Evolutionary conservation across 2,329 filamentous ascomycete species (phyloP).

Genomic region (Fusarium sp.): DNA sequence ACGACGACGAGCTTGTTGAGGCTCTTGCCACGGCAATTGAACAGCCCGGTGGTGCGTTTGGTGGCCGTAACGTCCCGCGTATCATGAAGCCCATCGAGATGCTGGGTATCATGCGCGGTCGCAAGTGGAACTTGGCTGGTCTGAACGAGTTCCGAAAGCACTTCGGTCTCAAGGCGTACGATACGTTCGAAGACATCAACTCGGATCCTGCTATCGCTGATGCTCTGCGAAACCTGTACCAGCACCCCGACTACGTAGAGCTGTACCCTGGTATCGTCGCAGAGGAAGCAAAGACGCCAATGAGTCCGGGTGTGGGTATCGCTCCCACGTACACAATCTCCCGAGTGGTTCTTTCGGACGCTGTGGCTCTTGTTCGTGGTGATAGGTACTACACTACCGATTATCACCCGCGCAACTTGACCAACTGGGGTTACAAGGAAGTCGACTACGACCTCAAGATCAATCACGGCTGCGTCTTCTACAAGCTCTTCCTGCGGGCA

Average conservation of each 20-base stretch:
- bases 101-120: slow-evolving; percentile 80
- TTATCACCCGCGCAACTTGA: slow-evolving; percentile 78
- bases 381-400: slow-evolving; percentile 85
- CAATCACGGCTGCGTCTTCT: slow-evolving; percentile 86
- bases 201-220: slow-evolving; percentile 77
- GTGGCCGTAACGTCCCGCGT: slow-evolving; percentile 78
- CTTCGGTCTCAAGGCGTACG: slow-evolving; percentile 80
- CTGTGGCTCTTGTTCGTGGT: slow-evolving; percentile 81
- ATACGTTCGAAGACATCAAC: slow-evolving; percentile 86
- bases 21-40: slow-evolving; percentile 78
- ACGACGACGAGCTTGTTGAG: slow-evolving; percentile 80
- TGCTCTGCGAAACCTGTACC: slow-evolving; percentile 75
- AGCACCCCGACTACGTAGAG: slow-evolving; percentile 83
- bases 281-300: slow-evolving; percentile 79
- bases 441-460: slow-evolving; percentile 78
- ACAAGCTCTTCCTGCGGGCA: slow-evolving; percentile 83
- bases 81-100: slow-evolving; percentile 82
- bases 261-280: slow-evolving; percentile 83
- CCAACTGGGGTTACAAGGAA: slow-evolving; percentile 86
- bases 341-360: slow-evolving; percentile 80
- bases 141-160: slow-evolving; percentile 89
- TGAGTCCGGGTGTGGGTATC: slow-evolving; percentile 80
- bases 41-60: slow-evolving; percentile 80
- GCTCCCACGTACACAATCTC: slow-evolving; percentile 82
- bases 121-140: slow-evolving; percentile 81